Evolutionary conservation across 1,284 basidiomycete species (phyloP).

Genomic region (Stygiomarasmius scandens): DNA sequence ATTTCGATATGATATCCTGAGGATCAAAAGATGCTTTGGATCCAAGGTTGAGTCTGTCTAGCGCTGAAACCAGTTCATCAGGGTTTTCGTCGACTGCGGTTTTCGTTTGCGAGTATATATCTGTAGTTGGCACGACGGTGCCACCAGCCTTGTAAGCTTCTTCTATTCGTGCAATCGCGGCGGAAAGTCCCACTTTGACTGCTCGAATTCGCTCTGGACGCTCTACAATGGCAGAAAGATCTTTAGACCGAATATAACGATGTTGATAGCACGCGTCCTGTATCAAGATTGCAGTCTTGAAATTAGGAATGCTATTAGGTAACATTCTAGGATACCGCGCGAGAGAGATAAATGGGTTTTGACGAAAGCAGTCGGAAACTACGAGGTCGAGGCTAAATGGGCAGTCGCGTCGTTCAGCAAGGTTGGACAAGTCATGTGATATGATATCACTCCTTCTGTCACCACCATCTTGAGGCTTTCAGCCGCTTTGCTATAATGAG

Average conservation of each 20-base stretch:
- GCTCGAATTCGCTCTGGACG: conserved; percentile 89
- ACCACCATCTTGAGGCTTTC: too few species aligned
- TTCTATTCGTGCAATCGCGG: conserved; percentile 75
- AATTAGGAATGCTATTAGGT: not conserved
- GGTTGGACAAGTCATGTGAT: too few species aligned
- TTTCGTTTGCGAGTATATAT: not conserved
- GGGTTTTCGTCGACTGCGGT: conserved; percentile 22
- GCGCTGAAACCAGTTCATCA: conserved; percentile 57
- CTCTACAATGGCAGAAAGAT: conserved; percentile 79
- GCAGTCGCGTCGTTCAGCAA: too few species aligned
- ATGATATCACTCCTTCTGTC: too few species aligned
- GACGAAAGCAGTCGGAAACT: too few species aligned
- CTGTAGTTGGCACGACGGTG: not conserved
- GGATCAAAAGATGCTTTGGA: conserved; percentile 24
- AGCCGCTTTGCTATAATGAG: too few species aligned
- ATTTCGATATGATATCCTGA: too few species aligned
- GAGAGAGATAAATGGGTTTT: too few species aligned
- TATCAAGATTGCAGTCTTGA: conserved; percentile 41
- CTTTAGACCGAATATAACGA: conserved; percentile 75
- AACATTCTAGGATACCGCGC: not conserved
- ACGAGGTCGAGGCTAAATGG: too few species aligned
- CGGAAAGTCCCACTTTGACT: conserved; percentile 77
- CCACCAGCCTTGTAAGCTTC: conserved; percentile 28
- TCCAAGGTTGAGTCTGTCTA: conserved; percentile 58
- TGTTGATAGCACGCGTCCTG: conserved; percentile 77